phyloP scores from a whole-genome alignment of 73 alveolate genomes.

The Symbiodinium pilosum region DNA sequence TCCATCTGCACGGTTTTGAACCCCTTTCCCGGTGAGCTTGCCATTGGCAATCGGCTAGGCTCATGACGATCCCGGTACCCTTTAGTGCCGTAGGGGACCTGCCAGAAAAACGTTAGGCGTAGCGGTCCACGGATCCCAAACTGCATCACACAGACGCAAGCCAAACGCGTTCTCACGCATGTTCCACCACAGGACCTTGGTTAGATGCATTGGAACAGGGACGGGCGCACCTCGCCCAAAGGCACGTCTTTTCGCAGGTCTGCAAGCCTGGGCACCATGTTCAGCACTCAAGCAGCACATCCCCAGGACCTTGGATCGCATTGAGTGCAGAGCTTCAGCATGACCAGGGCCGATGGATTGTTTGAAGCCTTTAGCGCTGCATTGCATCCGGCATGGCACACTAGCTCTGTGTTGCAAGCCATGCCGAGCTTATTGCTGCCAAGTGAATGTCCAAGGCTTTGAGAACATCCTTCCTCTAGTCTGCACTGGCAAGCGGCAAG shows the following conservation, averaged over 20 bases:
- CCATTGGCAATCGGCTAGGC: no score
- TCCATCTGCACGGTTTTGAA: no score
- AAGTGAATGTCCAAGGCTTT: slow-evolving; percentile 71
- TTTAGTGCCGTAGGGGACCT: slow-evolving; percentile 86
- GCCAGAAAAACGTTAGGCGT: not conserved
- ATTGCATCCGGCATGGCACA: no score
- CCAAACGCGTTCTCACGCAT: no score
- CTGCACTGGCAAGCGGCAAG: no score
- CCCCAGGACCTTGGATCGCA: not conserved
- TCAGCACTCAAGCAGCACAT: not conserved
- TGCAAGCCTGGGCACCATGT: slow-evolving; percentile 32
- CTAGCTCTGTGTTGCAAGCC: no score
- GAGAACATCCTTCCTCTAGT: slow-evolving; percentile 85
- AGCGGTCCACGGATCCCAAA: no score
- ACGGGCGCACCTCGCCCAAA: slow-evolving; percentile 55
- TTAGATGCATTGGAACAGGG: no score
- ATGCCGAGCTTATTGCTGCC: slow-evolving; percentile 27
- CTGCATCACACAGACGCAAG: no score
- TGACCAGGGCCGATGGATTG: slow-evolving; percentile 84
- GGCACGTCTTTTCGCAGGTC: slow-evolving; percentile 77
- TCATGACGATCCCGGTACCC: slow-evolving; percentile 79
- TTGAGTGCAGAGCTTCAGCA: slow-evolving; percentile 39
- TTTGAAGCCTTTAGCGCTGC: slow-evolving; percentile 36
- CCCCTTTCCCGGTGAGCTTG: no score
- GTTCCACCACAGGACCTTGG: no score